A percentile compares a stretch with the other conserved stretches of the same genome.
Evolutionary conservation across 1,284 basidiomycete species (phyloP).

Genomic region (Pseudozyma sp.): DNA sequence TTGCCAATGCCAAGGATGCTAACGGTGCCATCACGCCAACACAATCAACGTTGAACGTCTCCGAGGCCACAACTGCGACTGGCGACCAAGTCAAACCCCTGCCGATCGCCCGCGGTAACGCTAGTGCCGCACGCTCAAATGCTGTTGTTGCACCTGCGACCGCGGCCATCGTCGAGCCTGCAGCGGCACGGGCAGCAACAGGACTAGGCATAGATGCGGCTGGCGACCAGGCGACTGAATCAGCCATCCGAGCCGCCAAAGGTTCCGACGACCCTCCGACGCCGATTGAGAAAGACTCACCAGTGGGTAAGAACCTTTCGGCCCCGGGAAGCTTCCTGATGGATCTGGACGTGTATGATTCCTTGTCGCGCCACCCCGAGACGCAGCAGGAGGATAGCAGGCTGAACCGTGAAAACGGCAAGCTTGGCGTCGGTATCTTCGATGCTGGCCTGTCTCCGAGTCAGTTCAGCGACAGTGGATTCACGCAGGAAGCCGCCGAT

Average conservation of each 20-base stretch:
- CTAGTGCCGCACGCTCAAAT: slow-evolving; percentile 10
- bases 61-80: neutral
- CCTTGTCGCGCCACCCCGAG: slow-evolving; percentile 34
- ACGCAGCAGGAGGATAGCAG: slow-evolving; percentile 4
- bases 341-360: slow-evolving; percentile 51
- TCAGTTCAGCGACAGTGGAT: slow-evolving; percentile 30
- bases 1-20: slow-evolving; percentile 11
- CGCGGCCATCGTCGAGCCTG: neutral
- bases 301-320: slow-evolving; percentile 2
- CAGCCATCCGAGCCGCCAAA: neutral
- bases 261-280: neutral
- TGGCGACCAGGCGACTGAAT: slow-evolving; percentile 9
- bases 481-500: slow-evolving; percentile 30
- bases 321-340: slow-evolving; percentile 46
- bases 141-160: slow-evolving; percentile 4
- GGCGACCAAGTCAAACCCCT: slow-evolving; percentile 4
- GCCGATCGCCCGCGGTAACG: slow-evolving; percentile 24
- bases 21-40: slow-evolving; percentile 20
- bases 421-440: neutral
- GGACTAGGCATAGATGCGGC: slow-evolving; percentile 30
- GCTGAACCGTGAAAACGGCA: neutral
- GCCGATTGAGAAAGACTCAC: neutral
- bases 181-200: neutral
- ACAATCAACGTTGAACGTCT: neutral
- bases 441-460: slow-evolving; percentile 22